These are phyloP conservation scores for Trametes polyzona DNA, from an alignment of 1,284 basidiomycete genomes.

Conservation along the genomic window DNA sequence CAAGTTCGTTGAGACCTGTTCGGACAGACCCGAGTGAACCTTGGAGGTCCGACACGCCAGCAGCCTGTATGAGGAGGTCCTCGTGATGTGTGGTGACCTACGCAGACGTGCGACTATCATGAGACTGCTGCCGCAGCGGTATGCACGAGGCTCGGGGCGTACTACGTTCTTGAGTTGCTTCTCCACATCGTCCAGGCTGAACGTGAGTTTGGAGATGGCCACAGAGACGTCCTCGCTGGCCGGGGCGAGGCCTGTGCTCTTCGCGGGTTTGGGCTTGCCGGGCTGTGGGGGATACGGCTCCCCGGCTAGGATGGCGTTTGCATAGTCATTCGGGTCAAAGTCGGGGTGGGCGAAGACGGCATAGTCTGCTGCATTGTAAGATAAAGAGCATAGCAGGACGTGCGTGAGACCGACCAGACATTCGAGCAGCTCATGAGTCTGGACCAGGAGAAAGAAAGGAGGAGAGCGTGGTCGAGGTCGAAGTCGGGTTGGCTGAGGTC, in stretches of 20 bases:
- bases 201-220: slow-evolving; percentile 82
- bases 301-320: slow-evolving; percentile 84
- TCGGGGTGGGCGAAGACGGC: slow-evolving; percentile 66
- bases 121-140: neutral
- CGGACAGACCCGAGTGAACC: slow-evolving; percentile 65
- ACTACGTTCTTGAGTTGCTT: slow-evolving; percentile 87
- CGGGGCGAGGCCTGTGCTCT: slow-evolving; percentile 51
- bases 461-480: neutral
- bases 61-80: slow-evolving; percentile 71
- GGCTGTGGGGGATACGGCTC: slow-evolving; percentile 64
- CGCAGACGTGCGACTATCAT: neutral
- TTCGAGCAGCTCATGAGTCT: slow-evolving; percentile 21
- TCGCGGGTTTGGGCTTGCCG: slow-evolving; percentile 36
- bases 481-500: neutral
- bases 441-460: slow-evolving; percentile 10
- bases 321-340: slow-evolving; percentile 89
- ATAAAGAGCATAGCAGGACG: neutral
- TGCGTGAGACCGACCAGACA: slow-evolving; percentile 30
- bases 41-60: slow-evolving; percentile 64
- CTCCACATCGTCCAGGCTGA: slow-evolving; percentile 86
- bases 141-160: slow-evolving; percentile 32
- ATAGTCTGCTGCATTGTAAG: slow-evolving; percentile 52
- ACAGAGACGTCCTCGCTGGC: slow-evolving; percentile 86
- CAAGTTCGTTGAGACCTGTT: slow-evolving; percentile 68
- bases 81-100: slow-evolving; percentile 77